Evolutionary conservation across 2,329 filamentous ascomycete genomes (phyloP).

Genomic region (Talaromyces amestolkiae): DNA sequence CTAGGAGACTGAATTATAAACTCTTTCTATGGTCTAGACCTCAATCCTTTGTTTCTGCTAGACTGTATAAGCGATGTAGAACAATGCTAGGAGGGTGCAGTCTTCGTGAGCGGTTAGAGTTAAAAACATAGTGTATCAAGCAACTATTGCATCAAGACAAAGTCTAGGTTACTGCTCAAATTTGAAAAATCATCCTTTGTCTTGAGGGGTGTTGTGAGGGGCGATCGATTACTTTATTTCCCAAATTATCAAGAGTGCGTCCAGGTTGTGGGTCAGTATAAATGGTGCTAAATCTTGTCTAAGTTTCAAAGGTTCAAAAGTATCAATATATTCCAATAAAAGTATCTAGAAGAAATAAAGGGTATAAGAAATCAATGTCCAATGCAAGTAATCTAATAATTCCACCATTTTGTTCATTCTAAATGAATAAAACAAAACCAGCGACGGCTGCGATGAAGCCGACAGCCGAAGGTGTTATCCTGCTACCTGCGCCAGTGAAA

Average conservation of each 20-base stretch:
- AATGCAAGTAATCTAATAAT: neutral
- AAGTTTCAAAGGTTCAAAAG: neutral
- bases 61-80: neutral
- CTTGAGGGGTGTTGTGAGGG: neutral
- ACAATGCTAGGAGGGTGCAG: neutral
- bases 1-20: neutral
- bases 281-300: neutral
- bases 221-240: neutral
- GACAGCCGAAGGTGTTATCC: neutral
- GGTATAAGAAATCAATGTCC: constrained; percentile 4
- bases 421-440: constrained; percentile 10
- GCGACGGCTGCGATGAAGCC: constrained; percentile 1
- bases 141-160: neutral
- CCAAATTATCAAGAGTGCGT: neutral
- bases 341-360: constrained; percentile 2
- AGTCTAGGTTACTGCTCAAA: neutral
- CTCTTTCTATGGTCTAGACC: neutral
- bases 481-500: constrained; percentile 17
- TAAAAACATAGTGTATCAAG: neutral
- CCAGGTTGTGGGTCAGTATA: neutral
- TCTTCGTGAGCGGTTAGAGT: neutral
- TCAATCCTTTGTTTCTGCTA: neutral
- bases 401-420: neutral
- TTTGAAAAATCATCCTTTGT: neutral
- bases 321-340: constrained; percentile 9